phyloP scores from a whole-genome alignment of 2,329 filamentous ascomycete species.

The Epichloe bromicola region DNA sequence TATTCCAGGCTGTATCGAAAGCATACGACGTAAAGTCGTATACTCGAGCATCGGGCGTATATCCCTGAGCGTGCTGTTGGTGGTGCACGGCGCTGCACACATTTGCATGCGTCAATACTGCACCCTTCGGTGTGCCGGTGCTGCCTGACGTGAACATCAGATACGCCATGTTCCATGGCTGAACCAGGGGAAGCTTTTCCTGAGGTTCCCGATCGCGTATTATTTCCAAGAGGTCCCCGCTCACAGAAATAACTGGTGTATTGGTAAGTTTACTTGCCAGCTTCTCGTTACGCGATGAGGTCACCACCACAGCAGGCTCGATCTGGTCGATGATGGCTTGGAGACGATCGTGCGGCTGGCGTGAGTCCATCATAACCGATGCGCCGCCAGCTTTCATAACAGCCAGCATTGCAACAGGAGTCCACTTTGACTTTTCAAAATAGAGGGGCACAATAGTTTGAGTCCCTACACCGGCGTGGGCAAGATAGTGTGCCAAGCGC shows the following conservation, averaged over 20 bases:
- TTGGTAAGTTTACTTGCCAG: conserved; percentile 5
- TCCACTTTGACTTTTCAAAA: conserved; percentile 7
- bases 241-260: neutral
- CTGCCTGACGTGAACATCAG: conserved; percentile 12
- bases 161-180: conserved; percentile 6
- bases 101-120: conserved; percentile 11
- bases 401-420: conserved; percentile 3
- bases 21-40: conserved; percentile 8
- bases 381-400: conserved; percentile 4
- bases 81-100: conserved; percentile 10
- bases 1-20: conserved; percentile 4
- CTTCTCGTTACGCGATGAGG: conserved; percentile 6
- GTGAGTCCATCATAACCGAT: conserved; percentile 7
- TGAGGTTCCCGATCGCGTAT: neutral
- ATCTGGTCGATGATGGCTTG: conserved; percentile 9
- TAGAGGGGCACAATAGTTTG: conserved; percentile 1
- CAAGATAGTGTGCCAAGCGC: conserved; percentile 5
- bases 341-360: conserved; percentile 8
- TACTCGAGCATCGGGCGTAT: conserved; percentile 8
- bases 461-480: conserved; percentile 1
- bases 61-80: conserved; percentile 9
- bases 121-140: conserved; percentile 15
- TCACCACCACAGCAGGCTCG: conserved; percentile 9
- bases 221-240: neutral
- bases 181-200: neutral